Conservation (phyloP, 441 rosid species). For the Aleurites moluccanus region DNA sequence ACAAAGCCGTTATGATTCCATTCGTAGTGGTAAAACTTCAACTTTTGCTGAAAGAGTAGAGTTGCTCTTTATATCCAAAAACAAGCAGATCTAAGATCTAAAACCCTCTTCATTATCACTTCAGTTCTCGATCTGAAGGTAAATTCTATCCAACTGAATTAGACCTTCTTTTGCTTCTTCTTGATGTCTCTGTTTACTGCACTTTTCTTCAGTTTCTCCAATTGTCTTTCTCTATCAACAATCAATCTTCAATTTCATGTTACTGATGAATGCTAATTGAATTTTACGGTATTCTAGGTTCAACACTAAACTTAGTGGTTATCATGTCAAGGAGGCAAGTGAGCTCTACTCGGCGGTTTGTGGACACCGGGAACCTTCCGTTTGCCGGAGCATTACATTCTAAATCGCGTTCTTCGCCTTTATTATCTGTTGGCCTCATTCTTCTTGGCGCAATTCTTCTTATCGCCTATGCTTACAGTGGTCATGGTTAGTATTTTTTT, state of each 20-base stretch:
- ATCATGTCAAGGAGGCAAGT: conserved; percentile 88
- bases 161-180: not conserved
- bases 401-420: conserved; percentile 76
- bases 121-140: not conserved
- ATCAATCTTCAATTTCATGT: not conserved
- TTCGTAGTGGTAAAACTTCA: not conserved
- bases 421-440: conserved; percentile 63
- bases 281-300: no score
- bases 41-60: no score
- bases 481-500: conserved; percentile 46
- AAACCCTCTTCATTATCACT: not conserved
- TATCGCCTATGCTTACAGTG: conserved; percentile 61
- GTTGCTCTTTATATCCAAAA: not conserved
- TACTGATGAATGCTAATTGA: no score
- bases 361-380: conserved; percentile 67
- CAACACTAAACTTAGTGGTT: no score
- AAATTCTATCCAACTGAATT: not conserved
- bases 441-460: conserved; percentile 77
- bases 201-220: not conserved
- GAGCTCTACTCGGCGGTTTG: conserved; percentile 65
- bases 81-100: no score
- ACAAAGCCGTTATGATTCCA: not conserved
- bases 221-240: no score
- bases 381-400: conserved; percentile 67
- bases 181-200: not conserved